Evolutionary conservation across 2,329 filamentous ascomycete genomes (phyloP).

Genomic region (Fusarium scirpi): DNA sequence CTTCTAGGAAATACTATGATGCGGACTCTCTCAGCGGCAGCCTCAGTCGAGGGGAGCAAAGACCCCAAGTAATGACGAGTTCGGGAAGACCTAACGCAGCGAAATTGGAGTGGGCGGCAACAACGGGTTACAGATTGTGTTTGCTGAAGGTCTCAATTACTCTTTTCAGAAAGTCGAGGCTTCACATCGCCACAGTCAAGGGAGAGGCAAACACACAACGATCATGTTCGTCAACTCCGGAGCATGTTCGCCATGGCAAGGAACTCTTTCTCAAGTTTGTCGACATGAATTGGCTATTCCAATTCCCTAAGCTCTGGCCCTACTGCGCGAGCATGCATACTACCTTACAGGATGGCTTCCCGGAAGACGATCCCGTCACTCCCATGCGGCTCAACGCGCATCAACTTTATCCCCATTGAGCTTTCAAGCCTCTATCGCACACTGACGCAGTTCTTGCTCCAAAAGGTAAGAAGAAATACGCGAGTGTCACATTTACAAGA

Average conservation of each 20-base stretch:
- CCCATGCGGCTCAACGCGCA: not conserved
- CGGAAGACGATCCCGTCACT: not conserved
- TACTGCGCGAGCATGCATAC: constrained; percentile 1
- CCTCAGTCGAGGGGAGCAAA: not conserved
- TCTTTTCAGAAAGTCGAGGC: not conserved
- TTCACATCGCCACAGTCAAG: not conserved
- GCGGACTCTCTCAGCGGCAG: not conserved
- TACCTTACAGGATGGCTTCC: not conserved
- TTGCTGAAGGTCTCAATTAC: constrained; percentile 18
- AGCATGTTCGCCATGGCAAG: not conserved
- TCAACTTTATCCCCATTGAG: not conserved
- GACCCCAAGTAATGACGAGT: constrained; percentile 8
- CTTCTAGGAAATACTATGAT: not conserved
- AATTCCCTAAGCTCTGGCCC: not conserved
- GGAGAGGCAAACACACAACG: not conserved
- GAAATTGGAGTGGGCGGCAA: constrained; percentile 32
- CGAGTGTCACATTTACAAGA: not conserved
- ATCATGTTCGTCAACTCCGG: not conserved
- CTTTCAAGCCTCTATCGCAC: not conserved
- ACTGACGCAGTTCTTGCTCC: not conserved
- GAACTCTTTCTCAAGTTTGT: not conserved
- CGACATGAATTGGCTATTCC: constrained; percentile 7
- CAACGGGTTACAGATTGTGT: constrained; percentile 30
- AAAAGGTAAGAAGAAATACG: not conserved
- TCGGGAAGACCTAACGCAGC: constrained; percentile 22